Conservation (phyloP, 2,329 filamentous ascomycete genomes). For the Cladosporium cucumerinum region DNA sequence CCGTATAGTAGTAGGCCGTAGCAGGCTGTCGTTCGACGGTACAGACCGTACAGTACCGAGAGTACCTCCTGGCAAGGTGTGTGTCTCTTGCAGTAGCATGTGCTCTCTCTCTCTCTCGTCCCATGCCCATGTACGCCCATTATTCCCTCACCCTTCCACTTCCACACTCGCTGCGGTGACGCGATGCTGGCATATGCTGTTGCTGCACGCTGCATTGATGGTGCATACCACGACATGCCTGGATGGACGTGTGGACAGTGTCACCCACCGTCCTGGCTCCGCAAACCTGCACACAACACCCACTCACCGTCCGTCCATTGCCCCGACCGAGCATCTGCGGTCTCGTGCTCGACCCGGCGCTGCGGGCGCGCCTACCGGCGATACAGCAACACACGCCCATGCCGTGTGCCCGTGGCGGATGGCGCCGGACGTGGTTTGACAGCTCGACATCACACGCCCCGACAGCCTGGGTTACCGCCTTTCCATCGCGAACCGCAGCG, state of each 20-base stretch:
- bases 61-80: neutral
- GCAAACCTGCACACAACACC: neutral
- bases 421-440: conserved; percentile 11
- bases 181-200: neutral
- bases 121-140: neutral
- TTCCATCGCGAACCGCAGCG: conserved; percentile 3
- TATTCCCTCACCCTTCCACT: neutral
- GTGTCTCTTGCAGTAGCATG: neutral
- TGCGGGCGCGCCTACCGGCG: conserved; percentile 1
- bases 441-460: conserved; percentile 4
- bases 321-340: conserved; percentile 15
- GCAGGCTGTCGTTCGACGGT: neutral
- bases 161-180: neutral
- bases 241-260: neutral
- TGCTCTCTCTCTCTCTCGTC: neutral
- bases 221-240: neutral
- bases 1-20: neutral
- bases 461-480: conserved; percentile 4
- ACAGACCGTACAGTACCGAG: neutral
- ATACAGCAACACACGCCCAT: conserved; percentile 8
- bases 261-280: neutral
- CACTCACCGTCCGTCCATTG: neutral
- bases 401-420: conserved; percentile 4
- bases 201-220: neutral
- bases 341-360: conserved; percentile 2